Evolutionary conservation across 2,329 filamentous ascomycete genomes (phyloP).

Genomic region (Coniochaeta ligniaria): DNA sequence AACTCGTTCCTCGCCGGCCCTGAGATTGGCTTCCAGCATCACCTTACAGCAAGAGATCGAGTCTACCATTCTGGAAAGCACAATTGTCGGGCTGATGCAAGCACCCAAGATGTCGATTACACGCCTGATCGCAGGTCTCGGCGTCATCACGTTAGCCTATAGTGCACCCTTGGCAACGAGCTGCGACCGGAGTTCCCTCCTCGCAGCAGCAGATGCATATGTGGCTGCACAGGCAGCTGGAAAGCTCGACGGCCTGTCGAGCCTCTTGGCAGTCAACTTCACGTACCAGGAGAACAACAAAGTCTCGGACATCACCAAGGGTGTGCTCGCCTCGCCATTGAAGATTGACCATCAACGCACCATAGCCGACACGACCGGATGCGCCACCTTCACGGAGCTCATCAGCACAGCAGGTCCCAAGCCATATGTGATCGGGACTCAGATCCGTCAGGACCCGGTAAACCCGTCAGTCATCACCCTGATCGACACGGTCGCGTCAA

Average conservation of each 20-base stretch:
- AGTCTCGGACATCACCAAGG: slow-evolving; percentile 10
- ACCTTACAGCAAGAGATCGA: too few species aligned
- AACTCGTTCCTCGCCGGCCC: too few species aligned
- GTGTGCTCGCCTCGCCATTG: slow-evolving; percentile 21
- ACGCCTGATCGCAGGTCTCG: not conserved
- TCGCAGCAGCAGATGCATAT: slow-evolving; percentile 14
- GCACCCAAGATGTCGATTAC: not conserved
- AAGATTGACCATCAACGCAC: slow-evolving; percentile 24
- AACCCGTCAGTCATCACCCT: slow-evolving; percentile 10
- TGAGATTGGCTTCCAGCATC: too few species aligned
- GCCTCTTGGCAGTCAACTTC: slow-evolving; percentile 7
- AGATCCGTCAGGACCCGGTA: slow-evolving; percentile 21
- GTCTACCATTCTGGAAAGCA: too few species aligned
- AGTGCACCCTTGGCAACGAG: not conserved
- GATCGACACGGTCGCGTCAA: slow-evolving; percentile 24
- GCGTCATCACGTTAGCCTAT: not conserved
- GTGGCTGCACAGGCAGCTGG: slow-evolving; percentile 12
- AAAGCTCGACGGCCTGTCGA: slow-evolving; percentile 7
- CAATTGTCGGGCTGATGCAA: not conserved
- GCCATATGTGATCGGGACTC: slow-evolving; percentile 28
- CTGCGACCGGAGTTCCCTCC: slow-evolving; percentile 2
- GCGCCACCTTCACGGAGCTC: slow-evolving; percentile 33
- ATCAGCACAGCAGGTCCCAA: slow-evolving; percentile 21
- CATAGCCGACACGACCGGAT: slow-evolving; percentile 22
- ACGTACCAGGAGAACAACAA: slow-evolving; percentile 25